Evolutionary conservation across 2,329 filamentous ascomycete genomes (phyloP), one percentile per base, ranked within the genome.

Genomic region (Cladosporium austrohemisphaericum): DNA sequence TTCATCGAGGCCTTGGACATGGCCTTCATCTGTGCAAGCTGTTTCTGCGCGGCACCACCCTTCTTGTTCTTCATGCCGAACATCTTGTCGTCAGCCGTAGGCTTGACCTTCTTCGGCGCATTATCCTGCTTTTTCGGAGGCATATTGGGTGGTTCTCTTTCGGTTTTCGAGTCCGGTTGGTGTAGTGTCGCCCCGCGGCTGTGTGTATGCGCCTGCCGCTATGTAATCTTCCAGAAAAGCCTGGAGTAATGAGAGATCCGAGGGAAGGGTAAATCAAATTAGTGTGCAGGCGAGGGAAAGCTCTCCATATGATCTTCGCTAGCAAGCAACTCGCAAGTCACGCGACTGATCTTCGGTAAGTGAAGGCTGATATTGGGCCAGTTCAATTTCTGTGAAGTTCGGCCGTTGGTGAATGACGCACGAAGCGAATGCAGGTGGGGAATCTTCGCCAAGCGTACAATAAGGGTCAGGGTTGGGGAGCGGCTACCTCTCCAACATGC

Each of bases 21-120:
- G 38, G 84, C 79, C 59, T 84, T 75, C 68, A 98, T 81, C 63
- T 90, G 87, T 52, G 87, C 85, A 66, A 98, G 97, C 60, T 91
- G 83, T 71, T 84, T 95, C 73, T 97, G 88, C 49, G 90, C 92
- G 45, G 82, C 84, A 50, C 83, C 86, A 60, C 93, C 93, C 78
- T 96, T 98, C 77, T 98, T 98, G 68, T 98, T 98, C 76, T 98
- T 98, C 93, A 98, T 97, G 62, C 93, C 93, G 78, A 98, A 98
- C 41, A 93, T 95, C 75, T 92, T 93, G 77, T 98, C 93, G 8
- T 60, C 62, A 55, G 93, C 89, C 56, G 90, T 87, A 36, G 76
- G 64, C 73, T 89, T 89, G 60, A 68, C 67, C 58, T 70, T 68
- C 63, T 74, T 72, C 50, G 73, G 71, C 64, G 66, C 66, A 56